These are phyloP conservation scores for Epichloe gansuensis DNA, from an alignment of 2,329 filamentous ascomycete species.

Conservation along the genomic window DNA sequence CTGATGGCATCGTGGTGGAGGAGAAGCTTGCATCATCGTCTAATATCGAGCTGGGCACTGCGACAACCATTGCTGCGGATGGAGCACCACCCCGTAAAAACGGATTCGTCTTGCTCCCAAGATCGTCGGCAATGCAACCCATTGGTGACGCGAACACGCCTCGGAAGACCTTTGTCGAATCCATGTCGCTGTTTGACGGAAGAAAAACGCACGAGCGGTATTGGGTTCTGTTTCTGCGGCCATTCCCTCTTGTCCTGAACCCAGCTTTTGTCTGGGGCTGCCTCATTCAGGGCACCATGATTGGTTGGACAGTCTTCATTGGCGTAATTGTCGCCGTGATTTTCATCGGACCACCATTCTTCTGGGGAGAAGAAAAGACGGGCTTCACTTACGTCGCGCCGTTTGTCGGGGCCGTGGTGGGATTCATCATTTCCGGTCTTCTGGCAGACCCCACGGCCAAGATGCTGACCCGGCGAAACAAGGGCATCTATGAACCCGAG, in stretches of 20 bases:
- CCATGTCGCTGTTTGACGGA: conserved; percentile 62
- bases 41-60: neutral
- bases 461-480: conserved; percentile 59
- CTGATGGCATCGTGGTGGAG: conserved; percentile 26
- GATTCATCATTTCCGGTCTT: conserved; percentile 62
- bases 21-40: conserved; percentile 6
- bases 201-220: conserved; percentile 70
- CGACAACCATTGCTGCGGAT: neutral
- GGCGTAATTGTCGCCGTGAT: conserved; percentile 71
- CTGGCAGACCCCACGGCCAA: conserved; percentile 62
- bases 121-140: conserved; percentile 20
- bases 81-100: neutral
- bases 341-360: conserved; percentile 68
- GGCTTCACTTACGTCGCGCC: conserved; percentile 82
- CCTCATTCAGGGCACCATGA: conserved; percentile 77
- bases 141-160: conserved; percentile 24
- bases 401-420: conserved; percentile 69
- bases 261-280: conserved; percentile 71
- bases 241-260: conserved; percentile 71
- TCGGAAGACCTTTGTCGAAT: conserved; percentile 46
- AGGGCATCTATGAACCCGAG: conserved; percentile 80
- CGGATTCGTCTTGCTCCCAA: conserved; percentile 21
- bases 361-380: conserved; percentile 67
- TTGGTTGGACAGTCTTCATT: conserved; percentile 93
- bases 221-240: conserved; percentile 51